phyloP scores from a whole-genome alignment of 2,329 filamentous ascomycete species.

The Neospermospora avenae region DNA sequence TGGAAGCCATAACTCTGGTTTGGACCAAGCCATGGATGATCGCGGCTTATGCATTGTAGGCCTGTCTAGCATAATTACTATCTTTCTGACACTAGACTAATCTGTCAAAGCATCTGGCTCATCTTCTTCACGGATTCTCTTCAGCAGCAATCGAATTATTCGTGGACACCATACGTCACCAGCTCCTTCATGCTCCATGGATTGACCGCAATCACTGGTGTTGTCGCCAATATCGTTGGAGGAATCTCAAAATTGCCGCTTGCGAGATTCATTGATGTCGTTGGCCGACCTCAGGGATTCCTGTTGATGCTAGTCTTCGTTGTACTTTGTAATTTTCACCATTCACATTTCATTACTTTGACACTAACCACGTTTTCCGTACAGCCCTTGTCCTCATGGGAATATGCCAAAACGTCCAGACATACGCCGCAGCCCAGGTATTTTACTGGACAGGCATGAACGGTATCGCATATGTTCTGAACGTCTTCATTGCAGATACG shows the following conservation, averaged over 20 bases:
- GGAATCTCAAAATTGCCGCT: slow-evolving; percentile 38
- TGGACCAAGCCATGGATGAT: too few relatives aligned
- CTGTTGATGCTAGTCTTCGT: slow-evolving; percentile 51
- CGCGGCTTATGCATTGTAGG: too few relatives aligned
- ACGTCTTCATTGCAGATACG: slow-evolving; percentile 66
- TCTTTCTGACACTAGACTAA: too few relatives aligned
- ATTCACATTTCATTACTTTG: neutral
- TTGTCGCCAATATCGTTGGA: slow-evolving; percentile 30
- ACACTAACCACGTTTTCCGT: slow-evolving; percentile 26
- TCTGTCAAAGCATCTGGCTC: too few relatives aligned
- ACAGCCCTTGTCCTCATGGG: slow-evolving; percentile 63
- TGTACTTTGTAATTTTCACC: slow-evolving; percentile 36
- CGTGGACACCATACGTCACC: slow-evolving; percentile 24
- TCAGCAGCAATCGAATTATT: too few relatives aligned
- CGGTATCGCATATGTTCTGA: slow-evolving; percentile 54
- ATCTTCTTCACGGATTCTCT: too few relatives aligned
- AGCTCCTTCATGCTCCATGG: slow-evolving; percentile 26
- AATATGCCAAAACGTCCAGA: slow-evolving; percentile 54
- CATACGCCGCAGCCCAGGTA: slow-evolving; percentile 51
- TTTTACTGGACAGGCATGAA: slow-evolving; percentile 32
- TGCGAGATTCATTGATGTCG: slow-evolving; percentile 66
- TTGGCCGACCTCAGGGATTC: slow-evolving; percentile 64
- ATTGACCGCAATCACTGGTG: slow-evolving; percentile 25
- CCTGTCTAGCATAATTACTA: too few relatives aligned
- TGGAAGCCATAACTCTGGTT: too few relatives aligned